These are phyloP conservation scores for Cryphonectria japonica DNA, from an alignment of 2,329 filamentous ascomycete genomes.

Conservation along the genomic window DNA sequence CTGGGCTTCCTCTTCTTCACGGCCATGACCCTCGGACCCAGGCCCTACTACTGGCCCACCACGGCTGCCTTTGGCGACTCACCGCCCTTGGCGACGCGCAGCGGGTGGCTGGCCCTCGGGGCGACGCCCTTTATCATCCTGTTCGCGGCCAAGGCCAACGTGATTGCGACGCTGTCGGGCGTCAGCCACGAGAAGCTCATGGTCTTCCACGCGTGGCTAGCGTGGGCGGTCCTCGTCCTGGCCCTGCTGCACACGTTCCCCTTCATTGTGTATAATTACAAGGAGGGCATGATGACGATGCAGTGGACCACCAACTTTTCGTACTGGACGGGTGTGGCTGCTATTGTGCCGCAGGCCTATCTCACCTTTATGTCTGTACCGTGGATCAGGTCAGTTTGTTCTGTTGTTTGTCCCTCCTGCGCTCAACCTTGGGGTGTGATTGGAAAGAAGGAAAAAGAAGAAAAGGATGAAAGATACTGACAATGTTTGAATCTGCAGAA, in stretches of 20 bases:
- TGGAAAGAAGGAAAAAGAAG: neutral
- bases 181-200: constrained; percentile 23
- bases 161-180: constrained; percentile 16
- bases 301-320: constrained; percentile 16
- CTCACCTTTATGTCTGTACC: constrained; percentile 18
- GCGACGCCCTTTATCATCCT: constrained; percentile 14
- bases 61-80: constrained; percentile 15
- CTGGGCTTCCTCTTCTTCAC: constrained; percentile 18
- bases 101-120: constrained; percentile 15
- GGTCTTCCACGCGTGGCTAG: constrained; percentile 20
- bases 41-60: constrained; percentile 21
- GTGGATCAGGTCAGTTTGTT: constrained; percentile 7
- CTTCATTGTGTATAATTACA: constrained; percentile 19
- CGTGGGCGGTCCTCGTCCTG: constrained; percentile 14
- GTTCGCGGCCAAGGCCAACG: constrained; percentile 20
- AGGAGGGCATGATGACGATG: constrained; percentile 9
- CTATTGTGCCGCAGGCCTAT: constrained; percentile 15
- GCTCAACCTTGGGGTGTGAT: neutral
- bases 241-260: constrained; percentile 19
- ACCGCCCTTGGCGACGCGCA: constrained; percentile 16
- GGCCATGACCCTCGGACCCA: constrained; percentile 14
- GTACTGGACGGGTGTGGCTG: constrained; percentile 19
- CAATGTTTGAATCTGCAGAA: neutral
- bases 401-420: no score
- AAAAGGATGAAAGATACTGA: neutral